Conservation (phyloP, 148 eudicot genomes). For the Rhododendron ovatum region DNA sequence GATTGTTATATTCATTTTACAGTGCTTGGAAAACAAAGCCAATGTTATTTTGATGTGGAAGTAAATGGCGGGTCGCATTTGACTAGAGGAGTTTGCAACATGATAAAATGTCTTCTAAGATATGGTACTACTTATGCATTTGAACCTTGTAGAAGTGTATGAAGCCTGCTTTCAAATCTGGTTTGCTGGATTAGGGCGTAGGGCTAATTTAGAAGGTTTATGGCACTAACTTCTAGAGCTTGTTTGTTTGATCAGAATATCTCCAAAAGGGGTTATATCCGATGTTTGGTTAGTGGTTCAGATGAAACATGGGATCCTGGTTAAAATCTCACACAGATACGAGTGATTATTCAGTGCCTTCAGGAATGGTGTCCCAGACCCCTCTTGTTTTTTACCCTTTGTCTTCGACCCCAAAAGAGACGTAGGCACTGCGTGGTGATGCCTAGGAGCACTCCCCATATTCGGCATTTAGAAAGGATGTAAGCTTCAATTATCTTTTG, state of each 20-base stretch:
- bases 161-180: not conserved
- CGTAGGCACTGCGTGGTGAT: not conserved
- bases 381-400: too few relatives aligned
- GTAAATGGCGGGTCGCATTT: not conserved
- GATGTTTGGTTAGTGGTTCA: not conserved
- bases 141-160: not conserved
- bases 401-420: too few relatives aligned
- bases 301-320: not conserved
- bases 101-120: not conserved
- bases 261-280: not conserved
- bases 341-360: not conserved
- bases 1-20: not conserved
- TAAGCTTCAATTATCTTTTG: not conserved
- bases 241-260: not conserved
- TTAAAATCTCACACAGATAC: not conserved
- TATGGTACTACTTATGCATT: not conserved
- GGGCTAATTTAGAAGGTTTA: not conserved
- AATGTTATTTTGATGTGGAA: not conserved
- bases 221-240: not conserved
- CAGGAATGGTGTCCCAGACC: too few relatives aligned
- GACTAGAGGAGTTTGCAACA: constrained; percentile 2
- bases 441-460: not conserved
- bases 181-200: not conserved
- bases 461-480: not conserved
- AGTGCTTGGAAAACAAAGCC: not conserved